phyloP scores from a whole-genome alignment of 139 green algal genomes.

The Picochlorum costavermella region DNA sequence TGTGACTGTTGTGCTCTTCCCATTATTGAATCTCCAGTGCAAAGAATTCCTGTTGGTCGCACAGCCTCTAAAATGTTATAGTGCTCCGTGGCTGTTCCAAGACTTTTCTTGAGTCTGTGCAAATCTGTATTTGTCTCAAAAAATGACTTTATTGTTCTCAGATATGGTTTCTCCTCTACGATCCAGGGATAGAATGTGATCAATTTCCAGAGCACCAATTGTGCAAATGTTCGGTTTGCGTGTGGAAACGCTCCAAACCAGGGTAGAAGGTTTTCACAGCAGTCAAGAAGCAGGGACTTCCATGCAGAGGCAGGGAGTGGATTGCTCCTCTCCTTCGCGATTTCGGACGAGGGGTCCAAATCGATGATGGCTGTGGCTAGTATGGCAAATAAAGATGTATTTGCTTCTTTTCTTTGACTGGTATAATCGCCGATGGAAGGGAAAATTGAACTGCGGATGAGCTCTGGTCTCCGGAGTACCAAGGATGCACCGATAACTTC shows the following conservation, averaged over 20 bases:
- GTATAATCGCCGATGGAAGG: conserved; percentile 35
- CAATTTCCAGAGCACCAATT: conserved; percentile 27
- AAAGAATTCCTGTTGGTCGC: too few relatives aligned
- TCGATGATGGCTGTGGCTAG: conserved; percentile 15
- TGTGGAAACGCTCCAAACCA: conserved; percentile 67
- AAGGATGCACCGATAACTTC: conserved; percentile 46
- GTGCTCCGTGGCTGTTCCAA: too few relatives aligned
- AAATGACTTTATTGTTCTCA: conserved; percentile 21
- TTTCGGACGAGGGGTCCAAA: background rate
- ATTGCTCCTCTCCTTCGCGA: background rate
- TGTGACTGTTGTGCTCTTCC: too few relatives aligned
- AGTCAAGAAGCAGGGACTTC: conserved; percentile 12
- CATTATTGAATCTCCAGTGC: too few relatives aligned
- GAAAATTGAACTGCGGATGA: conserved; percentile 39
- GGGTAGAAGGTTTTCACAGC: conserved; percentile 33
- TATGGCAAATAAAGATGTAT: conserved; percentile 43
- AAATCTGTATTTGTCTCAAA: conserved; percentile 35
- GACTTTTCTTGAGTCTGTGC: background rate
- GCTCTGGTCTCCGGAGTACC: conserved; percentile 31
- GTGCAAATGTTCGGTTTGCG: conserved; percentile 35
- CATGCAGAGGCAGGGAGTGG: background rate
- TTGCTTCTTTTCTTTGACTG: conserved; percentile 24
- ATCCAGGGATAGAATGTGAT: conserved; percentile 33
- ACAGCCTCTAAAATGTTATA: too few relatives aligned
- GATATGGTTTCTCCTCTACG: background rate